Conservation (phyloP, 352 stramenopile genomes). For the Globisporangium yorkense region DNA sequence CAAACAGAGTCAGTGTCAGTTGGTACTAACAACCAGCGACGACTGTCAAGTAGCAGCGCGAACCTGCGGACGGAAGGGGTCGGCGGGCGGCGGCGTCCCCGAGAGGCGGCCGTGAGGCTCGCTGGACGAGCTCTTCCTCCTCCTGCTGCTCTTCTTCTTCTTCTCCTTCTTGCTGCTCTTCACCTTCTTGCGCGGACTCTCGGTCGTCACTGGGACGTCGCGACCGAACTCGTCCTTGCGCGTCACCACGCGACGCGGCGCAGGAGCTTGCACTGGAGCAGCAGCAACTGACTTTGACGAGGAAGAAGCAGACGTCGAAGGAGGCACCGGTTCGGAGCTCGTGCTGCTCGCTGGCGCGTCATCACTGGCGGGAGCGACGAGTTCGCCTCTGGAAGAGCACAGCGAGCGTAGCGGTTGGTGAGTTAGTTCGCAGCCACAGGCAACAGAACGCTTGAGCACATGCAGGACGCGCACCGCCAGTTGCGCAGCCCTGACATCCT, state of each 20-base stretch:
- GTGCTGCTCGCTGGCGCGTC: background rate
- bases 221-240: conserved; percentile 82
- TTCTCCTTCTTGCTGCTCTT: conserved; percentile 17
- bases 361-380: background rate
- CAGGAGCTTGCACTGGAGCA: background rate
- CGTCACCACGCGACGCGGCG: conserved; percentile 11
- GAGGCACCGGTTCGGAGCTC: too few relatives aligned
- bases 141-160: conserved; percentile 15
- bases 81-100: conserved; percentile 44
- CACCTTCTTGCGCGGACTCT: conserved; percentile 15
- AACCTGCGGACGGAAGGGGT: conserved; percentile 64
- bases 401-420: background rate
- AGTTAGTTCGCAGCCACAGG: background rate
- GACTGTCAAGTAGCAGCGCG: background rate
- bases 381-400: background rate
- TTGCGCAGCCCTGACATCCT: conserved; percentile 18
- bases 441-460: background rate
- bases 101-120: conserved; percentile 14
- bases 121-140: conserved; percentile 12
- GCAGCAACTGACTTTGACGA: background rate
- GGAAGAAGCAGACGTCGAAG: too few relatives aligned
- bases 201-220: conserved; percentile 29
- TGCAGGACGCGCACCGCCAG: conserved; percentile 21
- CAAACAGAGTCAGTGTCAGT: background rate
- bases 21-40: background rate